Base-by-base conservation (phyloP, 176 grass and related monocot species). In the Ensete glaucum region DNA sequence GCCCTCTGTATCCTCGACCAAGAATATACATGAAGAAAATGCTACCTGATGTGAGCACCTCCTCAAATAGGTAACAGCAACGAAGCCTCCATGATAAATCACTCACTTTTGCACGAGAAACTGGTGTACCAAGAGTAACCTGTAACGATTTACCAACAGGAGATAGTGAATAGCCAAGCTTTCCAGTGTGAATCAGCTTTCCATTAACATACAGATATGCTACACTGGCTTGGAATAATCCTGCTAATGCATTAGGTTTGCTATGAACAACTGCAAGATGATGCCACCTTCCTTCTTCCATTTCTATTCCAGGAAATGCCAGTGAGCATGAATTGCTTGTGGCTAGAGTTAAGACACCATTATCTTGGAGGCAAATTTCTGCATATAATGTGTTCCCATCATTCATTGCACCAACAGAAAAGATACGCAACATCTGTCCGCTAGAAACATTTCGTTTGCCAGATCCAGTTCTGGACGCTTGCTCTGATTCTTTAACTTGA, bases 11-110 rank as follows among this genome's bases (percentile, higher is more conserved):
- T 13, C 91, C 96, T 85, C 84, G 91, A 80, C 96, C 96, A 83
- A 99, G 88, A 87, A 99, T 87, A 77, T 89, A 93, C 96, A 99
- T 99, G 72, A 95, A 94, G 83, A 86, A 99, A 84, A 99, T 91
- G 62, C 86, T 87, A 20, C 91, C 91, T 58, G 88, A 86, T 71
- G 96, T 91, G 65, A 99, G 73, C 68, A 95, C 96, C 79, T 99
- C 96, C 81, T 99, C 96, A 59, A 99, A 95, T 50, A 99, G 84
- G 85, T 95, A 94, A 89, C 88, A 99, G 62, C 86, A 99, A 63
- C 96, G 88, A 55, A 99, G 86, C 51, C 84, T 74, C 86, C 91
- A 99, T 88, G 85, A 85, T 53, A 95, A 72, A 20, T 99, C 91
- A 81, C 90, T 89, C 65, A 84, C 73, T 83, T 87, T 95, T 58